Conservation (phyloP, 805 yeast genomes). For the Monosporozyma aerobia region DNA sequence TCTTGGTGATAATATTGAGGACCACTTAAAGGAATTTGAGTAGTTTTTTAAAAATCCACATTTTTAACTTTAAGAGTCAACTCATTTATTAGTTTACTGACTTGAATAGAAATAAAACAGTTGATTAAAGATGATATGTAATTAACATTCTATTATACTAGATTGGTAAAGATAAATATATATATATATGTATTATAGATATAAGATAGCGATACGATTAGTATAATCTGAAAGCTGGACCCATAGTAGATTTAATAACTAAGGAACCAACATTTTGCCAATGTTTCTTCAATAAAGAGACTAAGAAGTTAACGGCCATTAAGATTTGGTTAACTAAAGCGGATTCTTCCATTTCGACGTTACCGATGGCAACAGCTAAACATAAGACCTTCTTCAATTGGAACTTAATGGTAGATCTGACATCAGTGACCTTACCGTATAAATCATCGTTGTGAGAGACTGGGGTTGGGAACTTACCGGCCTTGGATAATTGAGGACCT, state of each 20-base stretch:
- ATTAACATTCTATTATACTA: not conserved
- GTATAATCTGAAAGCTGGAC: conserved; percentile 99
- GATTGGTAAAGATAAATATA: not conserved
- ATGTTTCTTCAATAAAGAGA: conserved; percentile 98
- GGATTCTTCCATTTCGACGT: conserved; percentile 99
- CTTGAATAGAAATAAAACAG: not conserved
- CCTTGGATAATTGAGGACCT: conserved; percentile 99
- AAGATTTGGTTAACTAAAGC: conserved; percentile 92
- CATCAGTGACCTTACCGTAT: conserved; percentile 91
- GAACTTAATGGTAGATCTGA: conserved; percentile 99
- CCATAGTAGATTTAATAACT: conserved; percentile 99
- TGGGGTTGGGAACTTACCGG: conserved; percentile 99
- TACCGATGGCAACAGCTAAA: conserved; percentile 98
- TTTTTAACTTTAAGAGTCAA: too few relatives aligned
- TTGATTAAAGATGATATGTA: not conserved
- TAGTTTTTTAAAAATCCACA: too few relatives aligned
- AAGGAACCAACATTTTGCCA: conserved; percentile 99
- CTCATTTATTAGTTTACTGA: too few relatives aligned
- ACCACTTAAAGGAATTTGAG: too few relatives aligned
- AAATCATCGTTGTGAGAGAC: conserved; percentile 99
- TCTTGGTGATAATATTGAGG: too few relatives aligned
- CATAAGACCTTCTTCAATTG: conserved; percentile 99
- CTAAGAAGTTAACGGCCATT: conserved; percentile 98
- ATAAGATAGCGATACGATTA: conserved; percentile 37
- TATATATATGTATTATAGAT: not conserved